Base-by-base conservation (phyloP, 805 yeast species). In the Hanseniaspora lachancei region DNA sequence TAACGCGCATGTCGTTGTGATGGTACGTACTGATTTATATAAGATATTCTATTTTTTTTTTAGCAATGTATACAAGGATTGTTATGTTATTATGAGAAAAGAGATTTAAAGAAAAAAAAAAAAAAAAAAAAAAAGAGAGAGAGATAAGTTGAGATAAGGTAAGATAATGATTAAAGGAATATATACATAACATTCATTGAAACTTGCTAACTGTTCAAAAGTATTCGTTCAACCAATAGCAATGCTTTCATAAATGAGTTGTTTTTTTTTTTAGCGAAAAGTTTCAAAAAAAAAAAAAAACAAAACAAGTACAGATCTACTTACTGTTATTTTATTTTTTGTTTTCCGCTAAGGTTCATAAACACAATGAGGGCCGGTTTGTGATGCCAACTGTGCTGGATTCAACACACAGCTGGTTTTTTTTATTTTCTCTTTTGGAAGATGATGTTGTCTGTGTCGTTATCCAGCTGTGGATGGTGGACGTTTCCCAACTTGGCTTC, bases 391-490 rank as follows among this genome's bases (percentile, higher is more conserved):
- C 21, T 20, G 43, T 21, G 20, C 23, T 40, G n/a, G 12, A 18
- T 40, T 21, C 10, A 5, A 20, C 10, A 6, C 8, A 20, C 15
- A 36, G 2, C 21, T 40, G 12, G 10, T 21, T 40, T 40, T 21
- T 6, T 43, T 46, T 53, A 53, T 23, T 53, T 53, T 53, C 50
- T 53, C 50, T 53, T 53, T 38, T 39, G 49, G 38, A 52, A 47
- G 8, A 36, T 49, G n/a, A 40, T 44, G 29, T 39, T 27, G n/a
- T 49, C 54, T 21, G 40, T 16, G 15, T 51, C 47, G 32, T 23
- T 24, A 57, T 38, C 47, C 18, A 47, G 32, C 16, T 47, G 49
- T 20, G 54, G 58, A 13, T 38, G 58, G 21, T 53, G 54, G 24
- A 57, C 49, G 7, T 23, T 27, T 5, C 39, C 57, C 6, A 16